Evolutionary conservation across 2,329 filamentous ascomycete genomes (phyloP), one percentile per base, ranked within the genome.

Genomic region (Sarocladium brachiariae): DNA sequence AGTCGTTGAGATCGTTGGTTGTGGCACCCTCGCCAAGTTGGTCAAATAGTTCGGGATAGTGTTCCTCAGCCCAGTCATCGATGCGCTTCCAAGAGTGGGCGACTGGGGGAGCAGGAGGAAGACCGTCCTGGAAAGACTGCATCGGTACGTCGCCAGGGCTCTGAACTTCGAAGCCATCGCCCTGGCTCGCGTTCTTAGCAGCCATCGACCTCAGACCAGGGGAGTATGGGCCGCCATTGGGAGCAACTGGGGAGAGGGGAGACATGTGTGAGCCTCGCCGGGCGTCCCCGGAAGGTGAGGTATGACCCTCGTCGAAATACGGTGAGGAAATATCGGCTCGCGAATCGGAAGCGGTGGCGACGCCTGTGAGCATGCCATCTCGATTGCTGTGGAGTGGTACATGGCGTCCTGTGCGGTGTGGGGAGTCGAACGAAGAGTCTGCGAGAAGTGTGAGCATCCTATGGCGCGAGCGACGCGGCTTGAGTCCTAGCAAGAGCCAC

Each of bases 391-490:
- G 84, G 54, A 97, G 81, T 55, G 91, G 90, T 54, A 96, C 87
- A 70, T 96, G 92, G 65, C 87, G 84, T 56, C 91, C 90, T 54
- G 87, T 89, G 65, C 91, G 85, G 71, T 95, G 95, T 48, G 93
- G 91, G 53, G 92, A 95, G 71, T 99, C 89, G 75, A 86, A 88
- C 55, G 84, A 86, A 56, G 93, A 95, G 74, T 99, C 93, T 95
- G 52, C 11, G 55, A 49, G 50, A 61, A n/a, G n/a, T 23, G 49
- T 58, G 56, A 55, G 62, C 24, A 33, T 19, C 55, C 43, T 27
- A 49, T 16, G 14, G 38, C 18, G 43, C 50, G 46, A 23, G 52
- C 41, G 25, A 48, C 25, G 9, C 18, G n/a, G 10, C 39, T 5
- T 23, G 21, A 47, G 43, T 41, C 37, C 30, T 53, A 16, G 19